Evolutionary conservation across 1,284 basidiomycete genomes (phyloP).

Genomic region (Cystobasidium slooffiae): DNA sequence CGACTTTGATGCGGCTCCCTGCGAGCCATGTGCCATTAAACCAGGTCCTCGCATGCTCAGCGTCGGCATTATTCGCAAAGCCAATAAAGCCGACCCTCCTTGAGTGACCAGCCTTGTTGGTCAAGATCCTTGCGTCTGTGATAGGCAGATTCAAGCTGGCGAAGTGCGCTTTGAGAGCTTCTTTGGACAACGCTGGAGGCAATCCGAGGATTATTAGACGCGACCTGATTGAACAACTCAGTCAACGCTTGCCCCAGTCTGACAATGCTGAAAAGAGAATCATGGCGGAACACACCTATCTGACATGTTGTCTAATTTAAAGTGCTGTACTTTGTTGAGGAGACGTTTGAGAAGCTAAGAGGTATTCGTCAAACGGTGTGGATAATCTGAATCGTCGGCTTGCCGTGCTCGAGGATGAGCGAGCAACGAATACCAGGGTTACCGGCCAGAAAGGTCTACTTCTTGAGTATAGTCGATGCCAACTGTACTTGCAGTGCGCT

Average conservation of each 20-base stretch:
- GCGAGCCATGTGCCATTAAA: slow-evolving; percentile 74
- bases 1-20: slow-evolving; percentile 70
- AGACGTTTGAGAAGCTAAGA: no score
- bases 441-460: no score
- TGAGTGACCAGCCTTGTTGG: slow-evolving; percentile 75
- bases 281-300: not conserved
- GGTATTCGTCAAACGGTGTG: no score
- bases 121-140: slow-evolving; percentile 85
- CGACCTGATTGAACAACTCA: not conserved
- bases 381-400: no score
- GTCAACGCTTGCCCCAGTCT: not conserved
- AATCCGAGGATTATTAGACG: slow-evolving; percentile 25
- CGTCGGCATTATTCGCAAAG: slow-evolving; percentile 80
- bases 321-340: not conserved
- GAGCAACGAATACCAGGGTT: no score
- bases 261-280: not conserved
- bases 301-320: not conserved
- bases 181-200: slow-evolving; percentile 12
- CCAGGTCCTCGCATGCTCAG: slow-evolving; percentile 75
- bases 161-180: slow-evolving; percentile 25
- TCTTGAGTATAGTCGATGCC: no score
- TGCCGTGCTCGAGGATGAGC: no score
- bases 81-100: slow-evolving; percentile 92
- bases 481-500: no score
- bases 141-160: slow-evolving; percentile 57